Percentiles rank a stretch among this genome's conserved stretches.
Evolutionary conservation across 352 stramenopile species (phyloP).

Genomic region (Phytophthora nicotianae): DNA sequence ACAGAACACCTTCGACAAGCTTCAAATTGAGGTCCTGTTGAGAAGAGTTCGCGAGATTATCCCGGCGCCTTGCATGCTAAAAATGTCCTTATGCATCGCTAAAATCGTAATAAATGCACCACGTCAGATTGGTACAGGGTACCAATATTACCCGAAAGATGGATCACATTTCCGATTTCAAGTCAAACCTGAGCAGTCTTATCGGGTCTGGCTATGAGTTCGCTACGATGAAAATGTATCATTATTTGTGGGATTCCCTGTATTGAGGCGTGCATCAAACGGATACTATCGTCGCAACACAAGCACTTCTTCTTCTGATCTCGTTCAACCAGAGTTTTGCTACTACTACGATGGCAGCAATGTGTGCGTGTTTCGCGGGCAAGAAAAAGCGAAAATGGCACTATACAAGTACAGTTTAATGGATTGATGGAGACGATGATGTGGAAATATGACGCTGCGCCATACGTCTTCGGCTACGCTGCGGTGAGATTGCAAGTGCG

Average conservation of each 20-base stretch:
- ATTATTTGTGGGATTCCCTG: no score
- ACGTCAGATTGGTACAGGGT: slow-evolving; percentile 6
- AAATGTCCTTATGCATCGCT: slow-evolving; percentile 1
- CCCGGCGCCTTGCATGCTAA: background rate
- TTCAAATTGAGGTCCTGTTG: background rate
- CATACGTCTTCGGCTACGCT: slow-evolving; percentile 38
- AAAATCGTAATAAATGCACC: background rate
- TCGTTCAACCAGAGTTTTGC: slow-evolving; percentile 19
- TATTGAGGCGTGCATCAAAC: slow-evolving; percentile 5
- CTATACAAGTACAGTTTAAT: slow-evolving; percentile 20
- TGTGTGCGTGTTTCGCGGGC: slow-evolving; percentile 22
- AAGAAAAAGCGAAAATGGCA: slow-evolving; percentile 22
- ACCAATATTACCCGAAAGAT: no score
- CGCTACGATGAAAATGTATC: no score
- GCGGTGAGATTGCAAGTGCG: slow-evolving; percentile 28
- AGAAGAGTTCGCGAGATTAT: background rate
- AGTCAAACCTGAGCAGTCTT: no score
- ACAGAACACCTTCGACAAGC: slow-evolving; percentile 1
- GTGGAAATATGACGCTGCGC: slow-evolving; percentile 35
- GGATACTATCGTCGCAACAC: slow-evolving; percentile 15
- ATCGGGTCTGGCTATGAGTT: no score
- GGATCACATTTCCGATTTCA: no score
- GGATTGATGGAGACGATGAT: slow-evolving; percentile 31
- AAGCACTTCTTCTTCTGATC: slow-evolving; percentile 14
- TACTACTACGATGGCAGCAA: slow-evolving; percentile 18